Evolutionary conservation across 176 grass and related monocot species (phyloP).

Genomic region (Oryza glaberrima): DNA sequence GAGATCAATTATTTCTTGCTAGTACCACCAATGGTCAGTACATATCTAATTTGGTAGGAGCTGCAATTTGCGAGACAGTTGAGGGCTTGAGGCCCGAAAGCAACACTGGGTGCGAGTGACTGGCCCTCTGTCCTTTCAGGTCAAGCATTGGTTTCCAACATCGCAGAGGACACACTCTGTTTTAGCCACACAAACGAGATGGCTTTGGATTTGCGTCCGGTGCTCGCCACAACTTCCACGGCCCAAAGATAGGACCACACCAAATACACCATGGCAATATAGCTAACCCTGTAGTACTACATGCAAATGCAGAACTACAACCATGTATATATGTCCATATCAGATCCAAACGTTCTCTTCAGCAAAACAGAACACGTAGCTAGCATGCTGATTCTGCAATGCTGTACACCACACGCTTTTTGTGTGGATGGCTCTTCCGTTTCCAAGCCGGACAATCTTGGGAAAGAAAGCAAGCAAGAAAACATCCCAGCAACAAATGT

Average conservation of each 20-base stretch:
- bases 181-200: neutral
- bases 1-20: neutral
- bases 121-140: neutral
- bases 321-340: neutral
- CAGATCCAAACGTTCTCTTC: neutral
- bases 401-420: slow-evolving; percentile 21
- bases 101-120: neutral
- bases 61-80: neutral
- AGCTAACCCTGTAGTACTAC: neutral
- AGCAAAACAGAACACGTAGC: neutral
- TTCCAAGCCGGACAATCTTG: neutral
- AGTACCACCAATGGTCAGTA: neutral
- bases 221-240: slow-evolving; percentile 6
- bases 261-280: neutral
- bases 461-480: slow-evolving; percentile 3
- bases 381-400: neutral
- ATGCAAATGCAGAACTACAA: neutral
- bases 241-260: neutral
- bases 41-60: neutral
- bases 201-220: slow-evolving; percentile 2
- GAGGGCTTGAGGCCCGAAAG: neutral
- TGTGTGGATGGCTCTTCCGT: slow-evolving; percentile 18
- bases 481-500: neutral
- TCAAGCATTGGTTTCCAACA: neutral
- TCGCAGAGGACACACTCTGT: neutral